These are phyloP conservation scores for Stereum hirsutum DNA, from an alignment of 1,284 basidiomycete genomes.

Conservation along the genomic window DNA sequence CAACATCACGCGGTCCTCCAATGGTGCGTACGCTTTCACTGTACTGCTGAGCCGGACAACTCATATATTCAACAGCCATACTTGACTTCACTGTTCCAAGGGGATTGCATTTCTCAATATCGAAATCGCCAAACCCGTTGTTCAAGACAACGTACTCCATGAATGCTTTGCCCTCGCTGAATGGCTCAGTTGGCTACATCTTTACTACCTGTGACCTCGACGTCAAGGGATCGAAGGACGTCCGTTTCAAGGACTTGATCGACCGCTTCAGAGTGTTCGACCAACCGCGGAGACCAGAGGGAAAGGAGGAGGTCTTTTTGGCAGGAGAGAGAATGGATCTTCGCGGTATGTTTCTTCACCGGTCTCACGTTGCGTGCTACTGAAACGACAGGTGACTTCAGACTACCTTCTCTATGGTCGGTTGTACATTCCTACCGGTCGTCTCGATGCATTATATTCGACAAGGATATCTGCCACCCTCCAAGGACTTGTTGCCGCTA, in stretches of 20 bases:
- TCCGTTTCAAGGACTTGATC: conserved; percentile 83
- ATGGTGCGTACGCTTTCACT: conserved; percentile 41
- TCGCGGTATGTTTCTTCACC: conserved; percentile 65
- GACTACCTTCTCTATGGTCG: conserved; percentile 92
- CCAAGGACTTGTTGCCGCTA: conserved; percentile 62
- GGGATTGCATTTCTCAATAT: conserved; percentile 75
- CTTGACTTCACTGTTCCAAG: conserved; percentile 79
- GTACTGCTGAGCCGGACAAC: conserved; percentile 11
- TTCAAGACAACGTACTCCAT: conserved; percentile 91
- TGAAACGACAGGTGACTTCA: conserved; percentile 20
- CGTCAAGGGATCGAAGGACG: conserved; percentile 60
- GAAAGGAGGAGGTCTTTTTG: conserved; percentile 70
- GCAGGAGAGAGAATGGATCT: conserved; percentile 70
- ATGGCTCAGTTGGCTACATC: conserved; percentile 91
- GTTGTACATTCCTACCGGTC: conserved; percentile 81
- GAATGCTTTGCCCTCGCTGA: conserved; percentile 84
- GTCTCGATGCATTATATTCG: conserved; percentile 86
- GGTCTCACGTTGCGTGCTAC: conserved; percentile 7
- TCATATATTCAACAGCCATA: conserved; percentile 46
- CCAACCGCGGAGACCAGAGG: conserved; percentile 67
- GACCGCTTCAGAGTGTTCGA: conserved; percentile 79
- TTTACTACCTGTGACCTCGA: conserved; percentile 80
- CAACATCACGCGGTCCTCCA: conserved; percentile 83
- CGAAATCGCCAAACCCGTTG: conserved; percentile 82
- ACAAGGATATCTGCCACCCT: conserved; percentile 69